Evolutionary conservation across 2,329 filamentous ascomycete genomes (phyloP).

Genomic region (Aspergillus puulaauensis): DNA sequence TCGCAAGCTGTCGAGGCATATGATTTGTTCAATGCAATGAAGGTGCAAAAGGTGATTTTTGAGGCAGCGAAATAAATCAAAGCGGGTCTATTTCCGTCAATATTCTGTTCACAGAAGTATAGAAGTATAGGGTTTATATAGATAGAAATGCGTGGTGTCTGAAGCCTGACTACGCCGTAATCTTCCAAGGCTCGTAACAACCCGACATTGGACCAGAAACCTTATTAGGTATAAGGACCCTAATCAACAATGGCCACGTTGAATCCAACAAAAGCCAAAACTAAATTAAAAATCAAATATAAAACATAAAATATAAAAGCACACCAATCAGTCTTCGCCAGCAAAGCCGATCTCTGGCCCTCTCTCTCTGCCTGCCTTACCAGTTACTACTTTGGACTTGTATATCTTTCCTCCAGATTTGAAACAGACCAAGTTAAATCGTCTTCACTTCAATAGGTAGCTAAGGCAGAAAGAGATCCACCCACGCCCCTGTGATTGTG

Average conservation of each 20-base stretch:
- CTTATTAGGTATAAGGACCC: no score
- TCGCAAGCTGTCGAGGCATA: slow-evolving; percentile 67
- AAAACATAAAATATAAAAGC: neutral
- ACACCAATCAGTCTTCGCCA: neutral
- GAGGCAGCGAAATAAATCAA: slow-evolving; percentile 42
- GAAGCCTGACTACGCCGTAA: no score
- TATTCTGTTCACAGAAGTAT: neutral
- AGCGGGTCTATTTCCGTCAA: neutral
- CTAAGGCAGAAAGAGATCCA: no score
- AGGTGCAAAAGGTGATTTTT: slow-evolving; percentile 73
- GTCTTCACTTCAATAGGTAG: no score
- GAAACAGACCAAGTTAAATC: no score
- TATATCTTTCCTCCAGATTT: neutral
- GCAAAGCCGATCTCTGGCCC: neutral
- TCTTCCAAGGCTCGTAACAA: no score
- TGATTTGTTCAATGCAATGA: slow-evolving; percentile 69
- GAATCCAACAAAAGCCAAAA: neutral
- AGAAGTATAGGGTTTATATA: neutral
- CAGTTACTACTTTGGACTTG: neutral
- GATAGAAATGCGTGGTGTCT: no score
- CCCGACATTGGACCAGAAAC: no score
- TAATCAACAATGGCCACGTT: no score
- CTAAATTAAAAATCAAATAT: neutral
- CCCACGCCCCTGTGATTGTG: no score
- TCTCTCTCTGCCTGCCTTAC: no score